Conservation (phyloP, 1,284 basidiomycete species). For the Kwoniella shivajii region DNA sequence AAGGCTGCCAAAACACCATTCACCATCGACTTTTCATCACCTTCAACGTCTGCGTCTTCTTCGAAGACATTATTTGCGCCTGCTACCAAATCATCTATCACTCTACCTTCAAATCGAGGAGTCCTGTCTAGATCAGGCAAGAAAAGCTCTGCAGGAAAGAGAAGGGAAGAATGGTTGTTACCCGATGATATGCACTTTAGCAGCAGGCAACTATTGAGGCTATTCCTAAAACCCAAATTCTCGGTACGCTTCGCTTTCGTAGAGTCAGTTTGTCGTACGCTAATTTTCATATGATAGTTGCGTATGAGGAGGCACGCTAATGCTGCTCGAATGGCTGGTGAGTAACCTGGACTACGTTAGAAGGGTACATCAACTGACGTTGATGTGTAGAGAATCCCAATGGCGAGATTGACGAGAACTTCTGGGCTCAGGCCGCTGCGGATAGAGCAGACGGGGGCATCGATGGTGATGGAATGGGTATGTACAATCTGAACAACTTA, state of each 20-base stretch:
- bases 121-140: conserved; percentile 17
- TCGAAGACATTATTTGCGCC: conserved; percentile 79
- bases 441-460: conserved; percentile 67
- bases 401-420: conserved; percentile 87
- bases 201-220: conserved; percentile 79
- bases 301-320: conserved; percentile 71
- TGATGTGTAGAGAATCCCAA: conserved; percentile 56
- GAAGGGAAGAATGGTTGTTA: conserved; percentile 75
- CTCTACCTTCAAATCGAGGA: conserved; percentile 59
- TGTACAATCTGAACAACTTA: conserved; percentile 30
- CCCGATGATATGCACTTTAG: conserved; percentile 99
- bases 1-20: conserved; percentile 81
- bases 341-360: background rate
- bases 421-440: conserved; percentile 91
- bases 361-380: background rate
- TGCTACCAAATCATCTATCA: conserved; percentile 67
- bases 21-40: conserved; percentile 79
- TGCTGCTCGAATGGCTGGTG: conserved; percentile 23
- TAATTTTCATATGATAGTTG: conserved; percentile 58
- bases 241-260: conserved; percentile 65
- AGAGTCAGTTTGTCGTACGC: background rate
- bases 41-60: conserved; percentile 59
- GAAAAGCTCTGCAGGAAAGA: conserved; percentile 58
- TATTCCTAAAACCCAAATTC: conserved; percentile 96
- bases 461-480: conserved; percentile 62